These are phyloP conservation scores for Geoglossum cookeanum DNA, from an alignment of 2,329 filamentous ascomycete genomes.

Conservation along the genomic window DNA sequence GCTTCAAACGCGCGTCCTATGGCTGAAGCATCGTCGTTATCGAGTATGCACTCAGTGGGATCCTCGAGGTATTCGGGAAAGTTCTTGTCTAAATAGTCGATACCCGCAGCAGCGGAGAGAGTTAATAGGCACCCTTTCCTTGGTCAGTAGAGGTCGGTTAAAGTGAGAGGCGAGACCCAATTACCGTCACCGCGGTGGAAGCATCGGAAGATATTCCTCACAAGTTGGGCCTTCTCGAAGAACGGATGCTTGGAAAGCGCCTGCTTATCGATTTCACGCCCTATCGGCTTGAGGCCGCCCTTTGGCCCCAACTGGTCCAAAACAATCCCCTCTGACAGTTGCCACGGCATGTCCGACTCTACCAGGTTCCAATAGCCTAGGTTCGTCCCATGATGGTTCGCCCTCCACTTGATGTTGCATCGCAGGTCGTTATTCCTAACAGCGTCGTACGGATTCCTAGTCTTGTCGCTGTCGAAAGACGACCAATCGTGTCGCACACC, in stretches of 20 bases:
- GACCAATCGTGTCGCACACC: too few species aligned
- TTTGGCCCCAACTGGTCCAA: slow-evolving; percentile 6
- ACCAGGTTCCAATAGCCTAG: slow-evolving; percentile 9
- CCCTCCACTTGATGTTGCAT: slow-evolving; percentile 10
- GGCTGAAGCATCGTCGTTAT: slow-evolving; percentile 10
- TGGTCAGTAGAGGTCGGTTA: background rate
- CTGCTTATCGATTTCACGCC: slow-evolving; percentile 7
- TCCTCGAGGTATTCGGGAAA: slow-evolving; percentile 8
- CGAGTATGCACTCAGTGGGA: slow-evolving; percentile 8
- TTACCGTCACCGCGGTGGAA: slow-evolving; percentile 11
- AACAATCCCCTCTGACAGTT: slow-evolving; percentile 10
- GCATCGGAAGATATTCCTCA: slow-evolving; percentile 10
- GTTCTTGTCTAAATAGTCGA: slow-evolving; percentile 11
- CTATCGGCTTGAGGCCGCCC: slow-evolving; percentile 7
- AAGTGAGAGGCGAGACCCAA: background rate
- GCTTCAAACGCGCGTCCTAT: slow-evolving; percentile 8
- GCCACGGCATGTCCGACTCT: slow-evolving; percentile 11
- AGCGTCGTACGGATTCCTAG: too few species aligned
- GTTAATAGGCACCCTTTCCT: slow-evolving; percentile 7
- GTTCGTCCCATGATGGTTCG: slow-evolving; percentile 7
- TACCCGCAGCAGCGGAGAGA: slow-evolving; percentile 9
- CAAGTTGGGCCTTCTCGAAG: slow-evolving; percentile 8
- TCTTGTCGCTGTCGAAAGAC: too few species aligned
- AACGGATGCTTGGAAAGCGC: slow-evolving; percentile 8
- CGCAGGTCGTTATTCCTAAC: slow-evolving; percentile 9